Conservation (phyloP, 108 stramenopile species). For the Fragilariopsis cylindrus region DNA sequence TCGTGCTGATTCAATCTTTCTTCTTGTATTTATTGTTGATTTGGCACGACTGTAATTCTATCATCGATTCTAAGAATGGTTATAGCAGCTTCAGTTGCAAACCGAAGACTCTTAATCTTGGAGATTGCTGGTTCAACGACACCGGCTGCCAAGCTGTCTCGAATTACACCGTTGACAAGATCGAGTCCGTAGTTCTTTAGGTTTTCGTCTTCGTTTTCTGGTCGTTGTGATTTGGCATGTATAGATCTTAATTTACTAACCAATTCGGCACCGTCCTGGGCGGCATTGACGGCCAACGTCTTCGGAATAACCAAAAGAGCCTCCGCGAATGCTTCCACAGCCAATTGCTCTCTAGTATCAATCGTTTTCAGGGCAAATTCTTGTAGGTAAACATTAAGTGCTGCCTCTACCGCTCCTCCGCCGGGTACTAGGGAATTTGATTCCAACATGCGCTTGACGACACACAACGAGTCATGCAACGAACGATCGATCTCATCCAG, state of each 20-base stretch:
- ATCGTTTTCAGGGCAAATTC: conserved; percentile 89
- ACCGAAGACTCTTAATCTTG: conserved; percentile 98
- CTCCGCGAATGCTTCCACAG: conserved; percentile 97
- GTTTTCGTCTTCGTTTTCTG: conserved; percentile 36
- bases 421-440: conserved; percentile 96
- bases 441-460: conserved; percentile 98
- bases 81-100: conserved; percentile 99
- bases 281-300: conserved; percentile 97
- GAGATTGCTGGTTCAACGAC: conserved; percentile 99
- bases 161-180: conserved; percentile 80
- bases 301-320: conserved; percentile 99
- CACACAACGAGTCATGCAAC: conserved; percentile 96
- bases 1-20: background rate
- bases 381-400: conserved; percentile 93
- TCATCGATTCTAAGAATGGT: conserved; percentile 99
- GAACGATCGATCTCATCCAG: conserved; percentile 99
- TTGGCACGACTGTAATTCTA: conserved; percentile 65
- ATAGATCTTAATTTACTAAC: conserved; percentile 91
- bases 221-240: conserved; percentile 84
- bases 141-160: conserved; percentile 94
- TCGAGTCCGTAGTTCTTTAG: conserved; percentile 90
- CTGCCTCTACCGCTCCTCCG: conserved; percentile 98
- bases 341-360: conserved; percentile 96
- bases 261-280: conserved; percentile 98
- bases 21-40: background rate